Conservation (phyloP, 106 monocot genomes). For the Xerophyta viscosa region DNA sequence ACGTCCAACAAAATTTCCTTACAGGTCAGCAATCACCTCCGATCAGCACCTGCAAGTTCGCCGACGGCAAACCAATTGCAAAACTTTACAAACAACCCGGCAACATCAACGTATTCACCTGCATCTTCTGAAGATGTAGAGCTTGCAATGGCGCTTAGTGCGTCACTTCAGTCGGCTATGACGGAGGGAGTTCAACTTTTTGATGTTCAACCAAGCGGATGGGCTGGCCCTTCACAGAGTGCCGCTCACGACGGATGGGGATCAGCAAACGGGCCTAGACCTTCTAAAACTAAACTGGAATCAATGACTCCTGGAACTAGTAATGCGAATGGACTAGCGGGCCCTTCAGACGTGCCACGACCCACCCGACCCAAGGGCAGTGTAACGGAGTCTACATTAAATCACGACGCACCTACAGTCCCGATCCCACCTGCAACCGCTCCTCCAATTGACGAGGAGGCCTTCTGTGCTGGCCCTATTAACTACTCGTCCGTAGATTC, state of each 20-base stretch:
- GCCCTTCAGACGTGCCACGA: slow-evolving; percentile 32
- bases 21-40: not conserved
- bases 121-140: slow-evolving; percentile 42
- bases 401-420: not conserved
- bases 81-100: not conserved
- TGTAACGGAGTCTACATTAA: not conserved
- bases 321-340: slow-evolving; percentile 32
- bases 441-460: slow-evolving; percentile 18
- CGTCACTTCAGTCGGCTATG: slow-evolving; percentile 72
- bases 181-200: slow-evolving; percentile 46
- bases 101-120: slow-evolving; percentile 3
- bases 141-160: slow-evolving; percentile 66
- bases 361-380: slow-evolving; percentile 7
- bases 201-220: slow-evolving; percentile 23
- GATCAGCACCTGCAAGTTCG: slow-evolving; percentile 7
- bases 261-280: slow-evolving; percentile 4
- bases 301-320: not conserved
- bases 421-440: slow-evolving; percentile 2
- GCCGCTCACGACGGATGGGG: slow-evolving; percentile 37
- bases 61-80: slow-evolving; percentile 10
- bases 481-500: slow-evolving; percentile 51
- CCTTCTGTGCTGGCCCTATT: slow-evolving; percentile 26
- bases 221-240: slow-evolving; percentile 22
- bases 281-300: slow-evolving; percentile 8
- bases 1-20: too few species aligned